Percentiles rank a stretch among this genome's conserved stretches.
Conservation (phyloP, 176 grass and related monocot genomes). For the Oryza meridionalis region DNA sequence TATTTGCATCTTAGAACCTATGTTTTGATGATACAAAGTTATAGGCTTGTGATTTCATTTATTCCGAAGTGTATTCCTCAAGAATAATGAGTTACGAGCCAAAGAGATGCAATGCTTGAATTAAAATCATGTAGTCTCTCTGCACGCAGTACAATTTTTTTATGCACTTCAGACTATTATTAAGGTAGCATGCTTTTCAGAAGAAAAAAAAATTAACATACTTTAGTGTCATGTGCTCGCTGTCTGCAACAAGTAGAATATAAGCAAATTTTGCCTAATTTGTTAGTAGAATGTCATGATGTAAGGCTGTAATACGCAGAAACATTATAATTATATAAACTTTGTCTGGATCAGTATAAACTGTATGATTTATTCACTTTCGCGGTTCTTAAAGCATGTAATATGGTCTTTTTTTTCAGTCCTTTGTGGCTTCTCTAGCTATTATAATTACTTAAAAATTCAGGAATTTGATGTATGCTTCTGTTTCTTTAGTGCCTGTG, state of each 20-base stretch:
- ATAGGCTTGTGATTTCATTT: no score
- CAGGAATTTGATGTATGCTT: no score
- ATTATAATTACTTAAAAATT: not conserved
- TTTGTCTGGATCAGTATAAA: not conserved
- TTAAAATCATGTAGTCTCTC: no score
- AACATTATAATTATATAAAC: not conserved
- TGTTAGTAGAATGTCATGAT: not conserved
- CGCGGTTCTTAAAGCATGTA: not conserved
- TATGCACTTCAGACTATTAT: no score
- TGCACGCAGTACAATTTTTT: no score
- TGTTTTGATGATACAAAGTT: not conserved
- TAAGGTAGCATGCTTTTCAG: no score
- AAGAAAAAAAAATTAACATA: no score
- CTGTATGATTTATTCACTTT: not conserved
- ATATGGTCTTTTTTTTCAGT: not conserved
- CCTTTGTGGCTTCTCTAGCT: not conserved
- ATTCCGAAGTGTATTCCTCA: not conserved
- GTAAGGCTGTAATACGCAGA: not conserved
- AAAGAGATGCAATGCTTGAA: no score
- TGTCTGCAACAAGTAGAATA: not conserved
- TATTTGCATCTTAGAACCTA: not conserved
- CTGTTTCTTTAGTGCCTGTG: no score
- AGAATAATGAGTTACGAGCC: no score
- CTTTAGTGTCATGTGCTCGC: no score
- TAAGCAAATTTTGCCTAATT: not conserved